These are phyloP conservation scores for Xylaria sp. DNA, from an alignment of 2,329 filamentous ascomycete species.

Conservation along the genomic window DNA sequence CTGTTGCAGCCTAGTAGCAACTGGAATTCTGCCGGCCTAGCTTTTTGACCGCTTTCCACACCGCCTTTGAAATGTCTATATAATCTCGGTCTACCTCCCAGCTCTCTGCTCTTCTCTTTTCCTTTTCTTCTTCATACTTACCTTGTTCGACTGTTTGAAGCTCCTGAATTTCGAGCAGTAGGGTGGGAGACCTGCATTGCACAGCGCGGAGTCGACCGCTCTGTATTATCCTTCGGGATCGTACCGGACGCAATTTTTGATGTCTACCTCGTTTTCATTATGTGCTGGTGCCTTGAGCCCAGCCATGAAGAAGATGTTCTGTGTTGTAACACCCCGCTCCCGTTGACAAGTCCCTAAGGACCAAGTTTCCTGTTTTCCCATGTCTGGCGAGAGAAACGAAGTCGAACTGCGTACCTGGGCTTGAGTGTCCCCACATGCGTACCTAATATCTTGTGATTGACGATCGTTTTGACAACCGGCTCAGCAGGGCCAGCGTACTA, in stretches of 20 bases:
- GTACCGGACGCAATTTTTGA: slow-evolving; percentile 63
- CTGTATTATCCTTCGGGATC: slow-evolving; percentile 65
- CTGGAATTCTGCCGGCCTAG: slow-evolving; percentile 31
- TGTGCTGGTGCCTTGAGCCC: slow-evolving; percentile 54
- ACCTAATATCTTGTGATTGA: no score
- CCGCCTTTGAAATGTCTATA: slow-evolving; percentile 40
- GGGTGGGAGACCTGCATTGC: slow-evolving; percentile 63
- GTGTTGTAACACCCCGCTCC: no score
- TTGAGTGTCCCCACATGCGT: no score
- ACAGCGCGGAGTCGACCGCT: slow-evolving; percentile 61
- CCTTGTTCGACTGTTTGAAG: slow-evolving; percentile 58
- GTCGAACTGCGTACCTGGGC: no score
- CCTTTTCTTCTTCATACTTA: slow-evolving; percentile 62
- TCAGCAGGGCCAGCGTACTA: no score
- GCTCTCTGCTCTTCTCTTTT: slow-evolving; percentile 41
- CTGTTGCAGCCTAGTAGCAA: not conserved
- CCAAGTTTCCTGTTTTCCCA: no score
- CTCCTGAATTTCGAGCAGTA: slow-evolving; percentile 58
- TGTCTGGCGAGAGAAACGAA: no score
- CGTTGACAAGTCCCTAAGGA: no score
- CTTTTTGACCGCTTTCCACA: slow-evolving; percentile 28
- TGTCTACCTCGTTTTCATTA: slow-evolving; percentile 57
- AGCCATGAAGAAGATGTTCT: slow-evolving; percentile 56
- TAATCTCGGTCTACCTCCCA: slow-evolving; percentile 34
- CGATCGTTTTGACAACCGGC: no score